Conservation (phyloP, 768 basidiomycete species). For the Suillus bovinus region DNA sequence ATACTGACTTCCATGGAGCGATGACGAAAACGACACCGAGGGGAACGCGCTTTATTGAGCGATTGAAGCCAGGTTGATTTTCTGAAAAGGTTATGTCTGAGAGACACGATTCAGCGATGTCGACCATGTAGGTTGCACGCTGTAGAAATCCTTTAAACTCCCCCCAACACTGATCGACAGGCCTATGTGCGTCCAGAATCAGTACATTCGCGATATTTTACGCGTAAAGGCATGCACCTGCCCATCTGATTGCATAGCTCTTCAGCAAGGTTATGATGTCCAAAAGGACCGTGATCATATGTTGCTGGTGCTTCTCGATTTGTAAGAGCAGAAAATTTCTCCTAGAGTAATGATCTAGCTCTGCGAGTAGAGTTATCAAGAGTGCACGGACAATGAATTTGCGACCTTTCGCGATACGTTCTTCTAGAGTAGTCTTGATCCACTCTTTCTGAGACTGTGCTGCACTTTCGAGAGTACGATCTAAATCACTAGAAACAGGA, state of each 20-base stretch:
- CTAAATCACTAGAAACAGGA: conserved; percentile 58
- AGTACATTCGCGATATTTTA: not conserved
- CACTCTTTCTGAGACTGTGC: conserved; percentile 74
- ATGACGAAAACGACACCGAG: conserved; percentile 88
- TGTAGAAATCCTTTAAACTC: conserved; percentile 83
- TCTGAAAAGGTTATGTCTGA: conserved; percentile 72
- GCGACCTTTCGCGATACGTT: conserved; percentile 70
- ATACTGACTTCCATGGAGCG: conserved; percentile 86
- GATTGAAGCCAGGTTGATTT: conserved; percentile 79
- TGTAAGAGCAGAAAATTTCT: conserved; percentile 24
- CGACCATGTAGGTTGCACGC: conserved; percentile 81
- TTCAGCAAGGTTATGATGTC: conserved; percentile 58
- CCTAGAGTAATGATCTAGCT: conserved; percentile 36
- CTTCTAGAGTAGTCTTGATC: conserved; percentile 55
- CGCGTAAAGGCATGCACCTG: conserved; percentile 49
- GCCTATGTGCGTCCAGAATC: conserved; percentile 44
- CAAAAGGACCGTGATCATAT: conserved; percentile 48
- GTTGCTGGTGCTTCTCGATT: conserved; percentile 28
- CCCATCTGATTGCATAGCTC: conserved; percentile 94
- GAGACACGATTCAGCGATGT: conserved; percentile 75
- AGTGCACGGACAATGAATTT: conserved; percentile 59
- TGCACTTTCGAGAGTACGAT: conserved; percentile 56
- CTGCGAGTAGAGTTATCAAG: not conserved
- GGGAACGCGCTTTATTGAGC: conserved; percentile 82
- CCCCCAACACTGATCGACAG: conserved; percentile 72